Base-by-base conservation (phyloP, 2,329 filamentous ascomycete genomes). In the Fusarium keratoplasticum region DNA sequence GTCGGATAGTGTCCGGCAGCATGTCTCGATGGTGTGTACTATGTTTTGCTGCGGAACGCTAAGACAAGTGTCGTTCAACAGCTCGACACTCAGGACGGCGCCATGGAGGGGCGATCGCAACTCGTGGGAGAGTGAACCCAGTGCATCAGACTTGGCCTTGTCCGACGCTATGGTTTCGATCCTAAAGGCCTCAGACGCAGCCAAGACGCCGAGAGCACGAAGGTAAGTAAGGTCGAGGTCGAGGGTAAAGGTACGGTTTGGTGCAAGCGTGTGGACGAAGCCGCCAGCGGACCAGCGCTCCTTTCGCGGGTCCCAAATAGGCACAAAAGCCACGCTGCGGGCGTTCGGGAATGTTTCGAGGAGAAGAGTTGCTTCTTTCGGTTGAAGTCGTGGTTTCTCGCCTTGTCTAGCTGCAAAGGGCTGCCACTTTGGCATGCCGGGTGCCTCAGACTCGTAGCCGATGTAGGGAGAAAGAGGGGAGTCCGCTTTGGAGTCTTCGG, bases 71-170 rank as follows among this genome's bases (percentile, higher is more conserved):
- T 90, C 88, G 5, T 85, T 83, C 0, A 91, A 75, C 5, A 90
- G 79, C 71, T 90, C 88, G 1, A 85, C 83, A 61, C 83, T 89
- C 0, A 88, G 86, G 0, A 92, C 80, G 35, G 92, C 87, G 3
- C 90, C 90, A 64, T 92, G 90, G 1, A 92, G 81, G 0, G 90
- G 90, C 2, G 87, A 90, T 6, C 90, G 84, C 16, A 92, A 80
- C 76, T 92, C 90, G 74, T 92, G 90, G 4, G 87, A 90, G 7
- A 92, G 86, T 1, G 87, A 90, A 1, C 88, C 87, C 9, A 92
- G 85, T 38, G 90, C 87, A 66, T 91, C 89, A 2, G 86, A 86
- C 76, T 90, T 90, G 35, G 88, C 86, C 61, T 82, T 85, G 36
- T 86, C 83, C 0, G 83, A 82, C 11, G 79, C 76, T 13, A 80